Conservation (phyloP, 2,329 filamentous ascomycete genomes). For the Tolypocladium album region DNA sequence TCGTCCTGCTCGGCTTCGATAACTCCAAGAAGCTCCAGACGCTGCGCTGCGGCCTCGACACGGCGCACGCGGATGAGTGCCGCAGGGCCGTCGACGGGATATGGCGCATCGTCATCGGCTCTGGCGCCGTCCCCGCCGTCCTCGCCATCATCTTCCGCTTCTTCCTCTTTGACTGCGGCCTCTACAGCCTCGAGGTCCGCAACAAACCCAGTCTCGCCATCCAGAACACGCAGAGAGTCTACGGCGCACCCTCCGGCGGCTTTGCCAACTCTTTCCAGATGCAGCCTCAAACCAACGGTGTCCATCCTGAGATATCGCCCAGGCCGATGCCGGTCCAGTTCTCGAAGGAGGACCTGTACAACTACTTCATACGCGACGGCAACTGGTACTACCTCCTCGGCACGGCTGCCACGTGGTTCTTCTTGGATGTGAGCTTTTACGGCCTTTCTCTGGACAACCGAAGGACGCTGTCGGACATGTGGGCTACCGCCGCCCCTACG, state of each 20-base stretch:
- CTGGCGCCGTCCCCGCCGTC: slow-evolving; percentile 52
- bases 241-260: slow-evolving; percentile 27
- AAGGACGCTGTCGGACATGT: slow-evolving; percentile 24
- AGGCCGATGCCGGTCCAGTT: slow-evolving; percentile 35
- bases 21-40: slow-evolving; percentile 27
- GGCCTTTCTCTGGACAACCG: slow-evolving; percentile 37
- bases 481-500: slow-evolving; percentile 22
- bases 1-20: slow-evolving; percentile 36
- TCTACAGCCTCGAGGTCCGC: slow-evolving; percentile 55
- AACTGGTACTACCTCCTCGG: slow-evolving; percentile 24
- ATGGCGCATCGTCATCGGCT: slow-evolving; percentile 57
- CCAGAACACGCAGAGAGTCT: slow-evolving; percentile 48
- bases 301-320: slow-evolving; percentile 21
- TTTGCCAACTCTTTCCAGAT: slow-evolving; percentile 10
- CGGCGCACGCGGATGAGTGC: slow-evolving; percentile 31
- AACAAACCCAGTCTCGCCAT: slow-evolving; percentile 48
- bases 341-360: slow-evolving; percentile 33
- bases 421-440: slow-evolving; percentile 45
- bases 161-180: slow-evolving; percentile 54
- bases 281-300: slow-evolving; percentile 11
- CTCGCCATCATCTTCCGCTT: slow-evolving; percentile 57
- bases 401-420: slow-evolving; percentile 38
- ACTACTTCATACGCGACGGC: slow-evolving; percentile 35
- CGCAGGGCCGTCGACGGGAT: slow-evolving; percentile 43
- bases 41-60: slow-evolving; percentile 37